A percentile compares a stretch with the other conserved stretches of the same genome.
These are phyloP conservation scores for Chlorencoelia australis DNA, from an alignment of 2,329 filamentous ascomycete genomes.

Conservation along the genomic window DNA sequence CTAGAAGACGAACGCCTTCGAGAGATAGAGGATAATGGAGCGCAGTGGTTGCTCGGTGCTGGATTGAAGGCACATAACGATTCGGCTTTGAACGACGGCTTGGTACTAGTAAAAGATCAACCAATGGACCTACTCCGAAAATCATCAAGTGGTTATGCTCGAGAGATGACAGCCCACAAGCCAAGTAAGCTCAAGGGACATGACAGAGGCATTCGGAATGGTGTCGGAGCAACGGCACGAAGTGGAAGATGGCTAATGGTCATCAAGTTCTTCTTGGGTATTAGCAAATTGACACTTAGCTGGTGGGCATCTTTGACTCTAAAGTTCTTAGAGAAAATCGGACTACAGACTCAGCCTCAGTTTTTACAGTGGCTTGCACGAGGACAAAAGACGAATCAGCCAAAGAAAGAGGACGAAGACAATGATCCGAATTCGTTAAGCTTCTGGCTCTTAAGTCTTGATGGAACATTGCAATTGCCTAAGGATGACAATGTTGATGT, in stretches of 20 bases:
- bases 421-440: constrained; percentile 31
- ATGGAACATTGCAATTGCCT: constrained; percentile 45
- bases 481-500: constrained; percentile 63
- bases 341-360: constrained; percentile 50
- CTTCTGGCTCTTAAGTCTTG: constrained; percentile 43
- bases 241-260: constrained; percentile 70
- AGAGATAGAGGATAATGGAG: constrained; percentile 53
- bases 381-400: constrained; percentile 16
- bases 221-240: constrained; percentile 70
- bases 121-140: constrained; percentile 24
- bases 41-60: constrained; percentile 27
- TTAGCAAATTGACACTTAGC: constrained; percentile 54
- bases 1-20: constrained; percentile 76
- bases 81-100: constrained; percentile 18
- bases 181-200: constrained; percentile 33
- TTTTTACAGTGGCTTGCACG: constrained; percentile 43
- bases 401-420: constrained; percentile 9
- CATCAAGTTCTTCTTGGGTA: constrained; percentile 65
- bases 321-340: constrained; percentile 42
- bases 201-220: constrained; percentile 41
- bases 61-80: constrained; percentile 21
- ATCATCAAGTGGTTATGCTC: constrained; percentile 54
- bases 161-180: constrained; percentile 58
- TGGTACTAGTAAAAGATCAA: constrained; percentile 21
- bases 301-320: constrained; percentile 22